Evolutionary conservation across 2,329 filamentous ascomycete genomes (phyloP), one percentile per base, ranked within the genome.

Genomic region (Xylariaceae sp.): DNA sequence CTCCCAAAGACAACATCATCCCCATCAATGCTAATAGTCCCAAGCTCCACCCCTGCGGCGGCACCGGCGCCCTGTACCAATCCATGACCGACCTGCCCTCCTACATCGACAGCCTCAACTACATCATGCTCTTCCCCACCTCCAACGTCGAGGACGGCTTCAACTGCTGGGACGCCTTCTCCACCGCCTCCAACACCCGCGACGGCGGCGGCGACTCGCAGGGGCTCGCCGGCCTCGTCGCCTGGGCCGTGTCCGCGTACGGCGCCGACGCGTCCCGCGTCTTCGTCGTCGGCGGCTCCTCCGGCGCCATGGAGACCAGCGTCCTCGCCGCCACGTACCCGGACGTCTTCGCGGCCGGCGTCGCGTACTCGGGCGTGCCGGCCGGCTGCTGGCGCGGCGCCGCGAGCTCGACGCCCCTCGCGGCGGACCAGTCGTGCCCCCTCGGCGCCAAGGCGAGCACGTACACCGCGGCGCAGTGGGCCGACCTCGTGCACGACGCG

Each of bases 151-250:
- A 38, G 22, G 22, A 26, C 9, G 57, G 57, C 12, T 73, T 61
- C 17, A 58, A 57, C 28, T 74, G 71, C 52, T 74, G 70, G 70
- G 71, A 74, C 42, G 71, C 73, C 3, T 65, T 63, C 13, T 38
- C 36, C 7, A 8, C 18, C 6, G 19, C 15, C 9, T 13, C 36
- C 36, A 9, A 11, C 3, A 73, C 68, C 2, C 76, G 77, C 49
- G 66, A 75, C 42, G 76, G 73, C 3, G 76, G 77, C 17, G 74
- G 74, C 4, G 73, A 81, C 58, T 73, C 67, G 38, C 69, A 72
- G 33, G 65, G 68, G 0, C 77, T 81, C 42, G 73, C 71, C 24
- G 78, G 74, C 53, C 80, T 81, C 76, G 74, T 80, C 35, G 66
- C 60, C 28, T 79, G 76, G 49, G 65, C 73, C 4, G 58, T 79